Percentiles rank a stretch among this genome's conserved stretches.
Conservation (phyloP, 2,329 filamentous ascomycete species). For the Hymenoscyphus scutula region DNA sequence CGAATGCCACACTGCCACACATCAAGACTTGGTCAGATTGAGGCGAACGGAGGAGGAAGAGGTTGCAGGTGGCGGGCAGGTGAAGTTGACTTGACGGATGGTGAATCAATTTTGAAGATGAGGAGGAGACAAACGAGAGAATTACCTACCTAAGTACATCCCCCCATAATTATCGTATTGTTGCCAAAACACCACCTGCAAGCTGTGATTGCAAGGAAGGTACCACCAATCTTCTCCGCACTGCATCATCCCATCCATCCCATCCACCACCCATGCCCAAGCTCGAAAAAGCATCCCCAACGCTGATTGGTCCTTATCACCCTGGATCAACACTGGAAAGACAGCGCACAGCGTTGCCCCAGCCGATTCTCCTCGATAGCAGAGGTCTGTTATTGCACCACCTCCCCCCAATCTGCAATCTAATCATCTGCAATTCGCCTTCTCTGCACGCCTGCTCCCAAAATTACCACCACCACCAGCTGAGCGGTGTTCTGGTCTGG, state of each 20-base stretch:
- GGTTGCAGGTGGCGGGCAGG: background rate
- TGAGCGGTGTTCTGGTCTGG: background rate
- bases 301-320: background rate
- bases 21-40: background rate
- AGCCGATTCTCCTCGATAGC: constrained; percentile 3
- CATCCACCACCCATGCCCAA: background rate
- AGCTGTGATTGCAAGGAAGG: constrained; percentile 2
- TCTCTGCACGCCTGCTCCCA: background rate
- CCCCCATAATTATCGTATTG: background rate
- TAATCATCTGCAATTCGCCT: background rate
- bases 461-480: background rate
- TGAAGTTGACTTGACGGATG: background rate
- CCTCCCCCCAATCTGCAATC: background rate
- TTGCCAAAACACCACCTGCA: background rate
- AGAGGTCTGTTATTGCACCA: constrained; percentile 8
- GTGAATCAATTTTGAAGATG: background rate
- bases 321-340: background rate
- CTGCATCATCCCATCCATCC: constrained; percentile 2
- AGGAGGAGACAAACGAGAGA: background rate
- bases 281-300: background rate
- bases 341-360: constrained; percentile 5
- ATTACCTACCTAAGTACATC: too few relatives aligned
- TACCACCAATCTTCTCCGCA: background rate
- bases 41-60: constrained; percentile 2
- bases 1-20: constrained; percentile 14